Base-by-base conservation (phyloP, 1,284 basidiomycete species). In the Volvariella surrecta region DNA sequence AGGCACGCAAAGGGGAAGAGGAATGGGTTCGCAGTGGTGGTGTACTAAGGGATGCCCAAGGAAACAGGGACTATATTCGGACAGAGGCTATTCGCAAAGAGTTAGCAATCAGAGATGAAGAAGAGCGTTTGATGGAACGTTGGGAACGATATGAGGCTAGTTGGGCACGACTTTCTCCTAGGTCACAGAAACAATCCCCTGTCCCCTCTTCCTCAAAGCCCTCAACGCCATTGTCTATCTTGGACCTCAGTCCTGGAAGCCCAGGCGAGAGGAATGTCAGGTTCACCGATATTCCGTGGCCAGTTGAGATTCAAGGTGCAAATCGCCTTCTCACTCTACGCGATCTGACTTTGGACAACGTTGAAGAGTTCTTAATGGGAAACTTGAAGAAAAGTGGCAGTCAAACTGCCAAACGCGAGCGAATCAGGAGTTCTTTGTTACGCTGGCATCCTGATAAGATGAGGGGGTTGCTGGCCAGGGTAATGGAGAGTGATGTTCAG, bases 391-490 rank as follows among this genome's bases (percentile, higher is more conserved):
- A 72, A 8, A 59, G 67, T 32, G 56, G 57, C 8, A 68, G 63
- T 35, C 65, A 51, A 1, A 60, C 64, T 34, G 69, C 71, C 18
- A 64, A 55, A 48, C 73, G 68, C 56, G 78, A 80, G 40, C 64
- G 74, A 18, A 62, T 84, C 7, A 68, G 81, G 15, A 66, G 66
- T 41, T 74, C 80, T 0, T 60, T 87, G 22, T 59, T 84, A 41
- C 66, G 76, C 3, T 88, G 83, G 76, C 85, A 88, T 58, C 82
- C 84, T 0, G 85, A 88, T 59, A 80, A 85, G 57, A 68, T 82
- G 50, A 68, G 70, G 4, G 51, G 61, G 1, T 53, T 83, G 2
- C 55, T 85, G 18, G 54, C 58, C 9, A 65, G 73, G 15, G 73
- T 82, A 3, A 61, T 62, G 6, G 66, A 69, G 13, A 63, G 63